Evolutionary conservation across 805 yeast genomes (phyloP).

Genomic region (Ogataea nonfermentans): DNA sequence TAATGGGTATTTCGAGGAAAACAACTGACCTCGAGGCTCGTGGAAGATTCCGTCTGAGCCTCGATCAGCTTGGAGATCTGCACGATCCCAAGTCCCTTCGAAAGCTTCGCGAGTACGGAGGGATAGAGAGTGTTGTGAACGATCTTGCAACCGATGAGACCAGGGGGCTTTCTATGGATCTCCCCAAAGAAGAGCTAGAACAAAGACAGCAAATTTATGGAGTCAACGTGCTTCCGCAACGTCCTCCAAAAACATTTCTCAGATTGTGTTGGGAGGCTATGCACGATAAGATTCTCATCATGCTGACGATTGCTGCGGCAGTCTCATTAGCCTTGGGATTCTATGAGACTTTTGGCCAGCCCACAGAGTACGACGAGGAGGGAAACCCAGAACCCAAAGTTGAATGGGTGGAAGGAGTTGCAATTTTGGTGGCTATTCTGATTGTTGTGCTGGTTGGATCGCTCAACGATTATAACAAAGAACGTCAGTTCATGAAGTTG

Average conservation of each 20-base stretch:
- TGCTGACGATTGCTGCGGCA: slow-evolving; percentile 82
- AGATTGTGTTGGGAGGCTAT: slow-evolving; percentile 75
- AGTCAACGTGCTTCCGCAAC: slow-evolving; percentile 67
- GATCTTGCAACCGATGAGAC: slow-evolving; percentile 37
- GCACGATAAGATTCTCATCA: slow-evolving; percentile 85
- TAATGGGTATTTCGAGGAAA: slow-evolving; percentile 9
- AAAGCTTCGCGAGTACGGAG: slow-evolving; percentile 44
- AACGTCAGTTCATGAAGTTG: slow-evolving; percentile 83
- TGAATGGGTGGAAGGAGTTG: slow-evolving; percentile 99
- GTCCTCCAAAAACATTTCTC: slow-evolving; percentile 65
- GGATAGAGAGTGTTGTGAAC: slow-evolving; percentile 36
- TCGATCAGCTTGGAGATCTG: slow-evolving; percentile 42
- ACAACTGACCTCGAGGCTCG: slow-evolving; percentile 17
- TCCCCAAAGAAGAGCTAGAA: slow-evolving; percentile 30
- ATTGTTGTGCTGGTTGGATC: slow-evolving; percentile 95
- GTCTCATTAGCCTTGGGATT: slow-evolving; percentile 88
- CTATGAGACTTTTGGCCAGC: slow-evolving; percentile 88
- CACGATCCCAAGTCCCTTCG: slow-evolving; percentile 64
- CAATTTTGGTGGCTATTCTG: slow-evolving; percentile 85
- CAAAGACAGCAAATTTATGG: slow-evolving; percentile 58
- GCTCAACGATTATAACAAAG: slow-evolving; percentile 95
- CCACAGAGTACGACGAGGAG: slow-evolving; percentile 70
- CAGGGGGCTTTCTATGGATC: slow-evolving; percentile 41
- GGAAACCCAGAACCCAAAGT: slow-evolving; percentile 78
- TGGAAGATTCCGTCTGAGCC: slow-evolving; percentile 24